Percentiles rank a stretch among this genome's conserved stretches.
These are phyloP conservation scores for Grosmannia penicillata DNA, from an alignment of 2,329 filamentous ascomycete genomes.

Conservation along the genomic window DNA sequence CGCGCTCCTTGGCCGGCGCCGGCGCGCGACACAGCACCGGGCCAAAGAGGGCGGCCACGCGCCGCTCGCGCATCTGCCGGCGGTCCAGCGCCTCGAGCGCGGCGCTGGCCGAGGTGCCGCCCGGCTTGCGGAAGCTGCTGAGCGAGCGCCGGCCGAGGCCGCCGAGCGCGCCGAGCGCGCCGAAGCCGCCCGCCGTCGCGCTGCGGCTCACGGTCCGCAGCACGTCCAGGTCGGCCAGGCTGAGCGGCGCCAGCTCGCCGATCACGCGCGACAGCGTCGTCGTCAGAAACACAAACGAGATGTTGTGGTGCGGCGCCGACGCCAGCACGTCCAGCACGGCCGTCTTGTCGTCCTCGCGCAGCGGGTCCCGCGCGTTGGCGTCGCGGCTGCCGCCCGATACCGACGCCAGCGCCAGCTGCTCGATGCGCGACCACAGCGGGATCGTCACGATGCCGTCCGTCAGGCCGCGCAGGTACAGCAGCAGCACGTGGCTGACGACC, in stretches of 20 bases:
- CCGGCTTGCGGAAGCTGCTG: conserved; percentile 16
- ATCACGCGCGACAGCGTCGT: conserved; percentile 51
- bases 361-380: conserved; percentile 5
- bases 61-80: conserved; percentile 42
- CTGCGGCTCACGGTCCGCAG: conserved; percentile 12
- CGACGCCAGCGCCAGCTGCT: conserved; percentile 26
- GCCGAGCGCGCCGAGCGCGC: conserved; percentile 8
- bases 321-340: conserved; percentile 59
- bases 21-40: conserved; percentile 42
- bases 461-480: conserved; percentile 61
- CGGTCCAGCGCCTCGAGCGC: conserved; percentile 28
- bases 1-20: conserved; percentile 27
- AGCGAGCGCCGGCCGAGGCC: conserved; percentile 24
- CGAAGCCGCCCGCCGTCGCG: conserved; percentile 1
- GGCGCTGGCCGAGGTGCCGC: not conserved
- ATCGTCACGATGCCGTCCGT: conserved; percentile 65
- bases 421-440: conserved; percentile 55
- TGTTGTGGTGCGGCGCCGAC: conserved; percentile 62
- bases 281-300: conserved; percentile 77
- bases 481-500: conserved; percentile 52
- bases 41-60: conserved; percentile 51
- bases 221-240: conserved; percentile 20
- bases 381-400: conserved; percentile 18
- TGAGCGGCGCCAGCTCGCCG: conserved; percentile 30
- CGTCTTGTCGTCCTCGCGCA: conserved; percentile 29